Evolutionary conservation across 2,329 filamentous ascomycete species (phyloP), one percentile per base, ranked within the genome.

Genomic region (Aspergillus japonicus): DNA sequence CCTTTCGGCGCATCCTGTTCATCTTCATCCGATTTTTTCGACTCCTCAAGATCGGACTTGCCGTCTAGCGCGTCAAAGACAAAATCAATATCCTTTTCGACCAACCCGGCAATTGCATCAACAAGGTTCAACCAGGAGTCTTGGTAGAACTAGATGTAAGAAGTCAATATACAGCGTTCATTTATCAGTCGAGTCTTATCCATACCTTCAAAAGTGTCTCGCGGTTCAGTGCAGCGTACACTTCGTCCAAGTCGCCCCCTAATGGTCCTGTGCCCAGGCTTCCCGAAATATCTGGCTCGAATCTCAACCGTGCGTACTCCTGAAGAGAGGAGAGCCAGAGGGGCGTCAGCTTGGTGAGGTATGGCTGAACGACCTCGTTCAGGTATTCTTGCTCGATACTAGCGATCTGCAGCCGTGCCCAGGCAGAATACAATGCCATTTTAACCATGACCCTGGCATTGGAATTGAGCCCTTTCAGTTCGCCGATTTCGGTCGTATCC

Each of bases 401-500:
- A 26, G 95, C 92, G 63, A 99, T 93, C 76, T 99, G 95, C 33
- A 99, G 83, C 72, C 97, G 92, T 4, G 95, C 96, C 95, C 95
- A 99, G 1, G 94, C 95, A 1, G 94, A 95, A 75, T 96, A 96
- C 2, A 99, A 89, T 0, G 95, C 89, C 86, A 98, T 95, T 76
- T 96, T 96, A 57, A 99, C 92, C 95, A 99, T 99, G 52, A 97
- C 92, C 71, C 96, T 91, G 0, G 95, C 94, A 73, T 99, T 99
- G 2, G 94, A 92, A 72, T 93, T 97, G 19, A 99, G 85, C 0
- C 91, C 92, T 75, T 91, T 92, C 5, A 99, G 82, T 66, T 99
- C 96, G 16, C 95, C 95, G 71, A 99, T 98, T 23, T 91, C 87
- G 0, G 90, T 91, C 48, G 89, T 89, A 68, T 96, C 90, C 1